Percentiles rank a stretch among this genome's conserved stretches.
Conservation (phyloP, 140 eudicot species). For the Erigeron philadelphicus region DNA sequence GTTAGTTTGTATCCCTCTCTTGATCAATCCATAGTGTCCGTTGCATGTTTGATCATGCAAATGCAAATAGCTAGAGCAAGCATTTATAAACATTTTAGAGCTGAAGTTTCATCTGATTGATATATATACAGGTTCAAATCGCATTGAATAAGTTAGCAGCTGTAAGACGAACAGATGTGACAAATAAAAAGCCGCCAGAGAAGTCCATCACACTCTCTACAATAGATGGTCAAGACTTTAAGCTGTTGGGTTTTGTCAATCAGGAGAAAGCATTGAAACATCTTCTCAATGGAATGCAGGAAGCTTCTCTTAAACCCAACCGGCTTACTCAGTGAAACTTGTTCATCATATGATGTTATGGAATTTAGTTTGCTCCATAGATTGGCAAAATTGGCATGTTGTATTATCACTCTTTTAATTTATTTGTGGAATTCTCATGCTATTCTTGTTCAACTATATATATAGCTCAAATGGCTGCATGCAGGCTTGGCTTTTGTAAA, state of each 20-base stretch:
- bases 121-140: constrained; percentile 37
- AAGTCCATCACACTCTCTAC: constrained; percentile 53
- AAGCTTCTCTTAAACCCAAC: constrained; percentile 19
- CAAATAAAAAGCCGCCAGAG: constrained; percentile 35
- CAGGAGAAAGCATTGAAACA: constrained; percentile 72
- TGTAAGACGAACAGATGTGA: constrained; percentile 35
- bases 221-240: constrained; percentile 55
- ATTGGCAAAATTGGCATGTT: not conserved
- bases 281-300: constrained; percentile 35
- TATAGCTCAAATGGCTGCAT: too few relatives aligned
- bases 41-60: too few relatives aligned
- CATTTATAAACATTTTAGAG: too few relatives aligned
- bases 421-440: not conserved
- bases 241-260: constrained; percentile 85
- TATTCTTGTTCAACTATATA: not conserved
- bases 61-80: too few relatives aligned
- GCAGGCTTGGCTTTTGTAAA: too few relatives aligned
- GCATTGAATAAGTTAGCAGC: constrained; percentile 43
- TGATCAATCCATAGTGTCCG: not conserved
- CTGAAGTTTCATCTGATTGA: too few relatives aligned
- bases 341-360: not conserved
- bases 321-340: constrained; percentile 9
- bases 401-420: not conserved
- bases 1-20: not conserved
- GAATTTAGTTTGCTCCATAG: constrained; percentile 2